A percentile compares a stretch with the other conserved stretches of the same genome.
phyloP scores from a whole-genome alignment of 345 rosid species.

The Eutrema yunnanense region DNA sequence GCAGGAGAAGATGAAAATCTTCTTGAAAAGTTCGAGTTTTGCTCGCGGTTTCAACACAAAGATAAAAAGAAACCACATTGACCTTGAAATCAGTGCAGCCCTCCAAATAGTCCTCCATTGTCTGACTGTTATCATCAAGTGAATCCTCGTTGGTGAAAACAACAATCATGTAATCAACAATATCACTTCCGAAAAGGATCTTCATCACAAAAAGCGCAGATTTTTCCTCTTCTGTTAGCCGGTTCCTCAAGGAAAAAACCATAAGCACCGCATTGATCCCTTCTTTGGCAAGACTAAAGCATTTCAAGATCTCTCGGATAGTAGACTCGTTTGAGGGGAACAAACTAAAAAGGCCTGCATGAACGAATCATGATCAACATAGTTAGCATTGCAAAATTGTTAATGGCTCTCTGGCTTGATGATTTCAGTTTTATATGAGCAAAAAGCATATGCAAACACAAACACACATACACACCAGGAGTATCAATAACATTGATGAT shows the following conservation, averaged over 20 bases:
- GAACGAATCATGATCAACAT: no score
- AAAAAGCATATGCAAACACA: no score
- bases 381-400: no score
- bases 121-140: slow-evolving; percentile 58
- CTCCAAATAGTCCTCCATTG: slow-evolving; percentile 55
- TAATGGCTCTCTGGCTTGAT: no score
- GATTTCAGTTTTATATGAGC: no score
- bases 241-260: slow-evolving; percentile 52
- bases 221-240: slow-evolving; percentile 66
- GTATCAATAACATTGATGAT: slow-evolving; percentile 65
- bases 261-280: slow-evolving; percentile 67
- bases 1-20: not conserved
- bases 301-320: slow-evolving; percentile 62
- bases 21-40: no score
- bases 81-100: slow-evolving; percentile 68
- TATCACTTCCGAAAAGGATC: slow-evolving; percentile 56
- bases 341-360: slow-evolving; percentile 62
- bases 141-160: slow-evolving; percentile 81
- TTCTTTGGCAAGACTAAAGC: slow-evolving; percentile 61
- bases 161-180: slow-evolving; percentile 59
- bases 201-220: slow-evolving; percentile 47
- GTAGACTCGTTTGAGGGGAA: slow-evolving; percentile 42
- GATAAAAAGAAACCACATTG: not conserved
- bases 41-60: not conserved
- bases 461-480: slow-evolving; percentile 26